Evolutionary conservation across 192 early-diverging fungal species (phyloP), one percentile per base, ranked within the genome.

Genomic region (Chytriomyces sp.): DNA sequence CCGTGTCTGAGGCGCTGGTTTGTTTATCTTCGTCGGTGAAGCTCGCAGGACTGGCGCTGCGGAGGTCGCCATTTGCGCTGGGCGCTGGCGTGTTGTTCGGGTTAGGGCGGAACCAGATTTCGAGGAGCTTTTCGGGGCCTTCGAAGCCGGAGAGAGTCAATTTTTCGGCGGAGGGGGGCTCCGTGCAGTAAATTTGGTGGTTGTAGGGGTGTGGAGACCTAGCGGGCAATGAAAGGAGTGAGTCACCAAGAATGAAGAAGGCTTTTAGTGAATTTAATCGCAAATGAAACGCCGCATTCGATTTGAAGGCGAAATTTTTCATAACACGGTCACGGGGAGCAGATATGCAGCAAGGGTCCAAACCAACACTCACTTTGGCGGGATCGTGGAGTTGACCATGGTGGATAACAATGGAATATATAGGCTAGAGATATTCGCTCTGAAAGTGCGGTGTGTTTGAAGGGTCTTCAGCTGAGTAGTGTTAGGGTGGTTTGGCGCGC

Each of bases 61-160:
- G 39, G 41, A 7, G 10, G 31, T 66, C 44, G 19, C 64, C 44
- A 30, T 66, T 25, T 22, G 64, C 26, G 19, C 28, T 26, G 14
- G 25, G 32, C 26, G 25, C 19, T 22, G 5, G 32, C 0, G 49
- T 3, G 32, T 30, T 10, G 2, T 59, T 57, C 19, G 62, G 39
- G 17, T 25, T 26, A 60, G 87, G 84, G 31, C 83, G 73, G 80
- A 99, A 99, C 97, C 95, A 99, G 72, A 99, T 89, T 77, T 99
- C 97, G 72, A 99, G 80, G 36, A 99, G 88, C 81, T 99, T 99
- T 80, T 99, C 97, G 73, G 97, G 94, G 38, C 97, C 97, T 80
- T 99, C 97, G 79, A 99, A 99, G 5, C 86, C 86, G 59, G 73
- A 84, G 52, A 83, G 77, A 12, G 85, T 83, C 30, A 78, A 57